Conservation (phyloP, 1,284 basidiomycete genomes). For the Termitomyces sp. region DNA sequence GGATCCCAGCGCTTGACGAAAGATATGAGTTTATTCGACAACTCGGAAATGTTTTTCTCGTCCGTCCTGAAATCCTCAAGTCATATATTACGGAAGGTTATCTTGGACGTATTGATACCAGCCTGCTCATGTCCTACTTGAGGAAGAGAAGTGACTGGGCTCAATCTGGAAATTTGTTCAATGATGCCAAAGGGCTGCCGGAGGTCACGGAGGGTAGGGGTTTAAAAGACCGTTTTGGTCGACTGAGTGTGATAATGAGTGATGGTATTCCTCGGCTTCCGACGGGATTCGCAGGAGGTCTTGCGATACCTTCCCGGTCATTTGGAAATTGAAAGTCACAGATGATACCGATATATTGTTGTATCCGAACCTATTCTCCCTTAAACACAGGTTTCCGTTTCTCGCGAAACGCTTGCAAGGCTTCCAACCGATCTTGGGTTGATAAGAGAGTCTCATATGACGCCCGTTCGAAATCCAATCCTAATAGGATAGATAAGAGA, state of each 20-base stretch:
- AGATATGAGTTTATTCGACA: slow-evolving; percentile 99
- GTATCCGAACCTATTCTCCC: slow-evolving; percentile 58
- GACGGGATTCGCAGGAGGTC: slow-evolving; percentile 46
- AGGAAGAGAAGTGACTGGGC: slow-evolving; percentile 88
- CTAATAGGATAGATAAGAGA: slow-evolving; percentile 32
- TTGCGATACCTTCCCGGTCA: slow-evolving; percentile 37
- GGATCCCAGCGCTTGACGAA: slow-evolving; percentile 80
- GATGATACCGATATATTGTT: slow-evolving; percentile 18
- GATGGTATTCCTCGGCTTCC: slow-evolving; percentile 56
- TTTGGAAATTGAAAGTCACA: slow-evolving; percentile 22
- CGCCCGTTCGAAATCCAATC: slow-evolving; percentile 84
- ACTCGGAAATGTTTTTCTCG: slow-evolving; percentile 95
- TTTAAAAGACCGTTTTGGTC: slow-evolving; percentile 64
- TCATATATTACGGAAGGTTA: slow-evolving; percentile 92
- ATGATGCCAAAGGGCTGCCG: slow-evolving; percentile 45
- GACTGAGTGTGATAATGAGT: slow-evolving; percentile 76
- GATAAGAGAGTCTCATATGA: slow-evolving; percentile 83
- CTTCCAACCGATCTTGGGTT: slow-evolving; percentile 79
- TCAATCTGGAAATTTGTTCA: slow-evolving; percentile 72
- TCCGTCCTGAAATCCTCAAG: slow-evolving; percentile 87
- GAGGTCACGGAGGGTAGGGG: slow-evolving; percentile 44
- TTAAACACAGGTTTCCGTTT: slow-evolving; percentile 81
- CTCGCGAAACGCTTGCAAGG: slow-evolving; percentile 84
- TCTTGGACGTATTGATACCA: slow-evolving; percentile 85
- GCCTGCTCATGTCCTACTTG: slow-evolving; percentile 87